Evolutionary conservation across 768 basidiomycete species (phyloP), one percentile per base, ranked within the genome.

Genomic region (Gloeopeniophorella convolvens): DNA sequence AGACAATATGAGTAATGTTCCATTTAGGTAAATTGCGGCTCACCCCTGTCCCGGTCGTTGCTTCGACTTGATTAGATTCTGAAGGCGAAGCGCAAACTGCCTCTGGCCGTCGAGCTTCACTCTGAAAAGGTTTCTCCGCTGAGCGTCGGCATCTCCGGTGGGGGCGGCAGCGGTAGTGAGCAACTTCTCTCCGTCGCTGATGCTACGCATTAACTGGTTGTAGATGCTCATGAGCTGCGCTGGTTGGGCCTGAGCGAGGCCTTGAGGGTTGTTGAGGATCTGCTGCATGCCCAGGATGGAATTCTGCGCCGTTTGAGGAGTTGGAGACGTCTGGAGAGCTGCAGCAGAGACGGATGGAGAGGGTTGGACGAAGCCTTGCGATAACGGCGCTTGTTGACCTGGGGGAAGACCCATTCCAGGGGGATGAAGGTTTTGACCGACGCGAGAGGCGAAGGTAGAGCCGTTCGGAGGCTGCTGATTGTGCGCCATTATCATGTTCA

Each of bases 391-490:
- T 37, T 42, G 51, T 43, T n/a, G n/a, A n/a, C 51, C 51, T 15
- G 31, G 46, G 16, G 46, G n/a, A 20, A 48, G 46, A 23, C 41
- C 35, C 45, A 53, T 37, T 31, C 46, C 51, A 39, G 46, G 16
- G 15, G 51, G 33, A 21, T 48, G 41, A 36, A 43, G 20, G 21
- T 42, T 48, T 53, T 53, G 51, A 27, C 41, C 51, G 15, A 28
- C 20, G 26, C 46, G 46, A 32, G 51, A 34, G n/a, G 27, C 26
- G 28, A 53, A 33, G 31, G 18, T 31, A 31, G 50, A 26, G 21
- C 34, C 30, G 12, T 53, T 48, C 34, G 36, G 51, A 7, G 30
- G 51, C 7, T 53, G 51, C 18, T 53, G 46, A 26, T 8, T 23
- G 21, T 48, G 51, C 16, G 34, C 16, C 20, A 43, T 41, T 28